Conservation (phyloP, 2,329 filamentous ascomycete genomes). For the Orbilia quercus region DNA sequence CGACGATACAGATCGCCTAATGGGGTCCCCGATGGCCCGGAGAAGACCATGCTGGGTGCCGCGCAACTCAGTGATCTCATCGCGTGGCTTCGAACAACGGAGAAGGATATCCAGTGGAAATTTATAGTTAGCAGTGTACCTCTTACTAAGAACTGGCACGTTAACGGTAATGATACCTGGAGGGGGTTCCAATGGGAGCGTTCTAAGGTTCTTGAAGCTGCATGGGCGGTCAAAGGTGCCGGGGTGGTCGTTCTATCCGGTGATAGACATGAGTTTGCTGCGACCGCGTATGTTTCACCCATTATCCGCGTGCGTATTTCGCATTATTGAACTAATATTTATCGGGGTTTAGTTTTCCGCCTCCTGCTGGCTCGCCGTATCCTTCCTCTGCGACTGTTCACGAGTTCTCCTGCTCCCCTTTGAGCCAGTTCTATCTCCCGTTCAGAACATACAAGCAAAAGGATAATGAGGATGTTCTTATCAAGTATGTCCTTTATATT, state of each 20-base stretch:
- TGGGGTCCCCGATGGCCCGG: conserved; percentile 70
- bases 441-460: conserved; percentile 83
- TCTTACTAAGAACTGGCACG: conserved; percentile 96
- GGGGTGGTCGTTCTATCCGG: conserved; percentile 88
- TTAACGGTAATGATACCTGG: conserved; percentile 85
- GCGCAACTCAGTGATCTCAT: conserved; percentile 83
- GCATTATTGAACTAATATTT: too few species aligned
- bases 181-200: conserved; percentile 88
- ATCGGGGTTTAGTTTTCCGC: conserved; percentile 68
- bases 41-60: conserved; percentile 87
- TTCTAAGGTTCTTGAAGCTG: conserved; percentile 81
- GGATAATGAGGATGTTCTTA: conserved; percentile 81
- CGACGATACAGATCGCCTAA: conserved; percentile 76
- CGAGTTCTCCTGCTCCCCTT: conserved; percentile 89
- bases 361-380: conserved; percentile 72
- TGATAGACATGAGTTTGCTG: conserved; percentile 96
- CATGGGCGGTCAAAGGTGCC: conserved; percentile 82
- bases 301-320: conserved; percentile 54
- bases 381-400: conserved; percentile 75
- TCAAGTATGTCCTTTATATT: conserved; percentile 73
- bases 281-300: conserved; percentile 75
- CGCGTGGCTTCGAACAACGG: conserved; percentile 79
- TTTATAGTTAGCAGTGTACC: conserved; percentile 89
- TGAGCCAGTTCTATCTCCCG: conserved; percentile 94
- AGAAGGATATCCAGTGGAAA: conserved; percentile 82